Evolutionary conservation across 371 early-diverging fungal species (phyloP), one percentile per base, ranked within the genome.

Genomic region (Chytridium lagenaria): DNA sequence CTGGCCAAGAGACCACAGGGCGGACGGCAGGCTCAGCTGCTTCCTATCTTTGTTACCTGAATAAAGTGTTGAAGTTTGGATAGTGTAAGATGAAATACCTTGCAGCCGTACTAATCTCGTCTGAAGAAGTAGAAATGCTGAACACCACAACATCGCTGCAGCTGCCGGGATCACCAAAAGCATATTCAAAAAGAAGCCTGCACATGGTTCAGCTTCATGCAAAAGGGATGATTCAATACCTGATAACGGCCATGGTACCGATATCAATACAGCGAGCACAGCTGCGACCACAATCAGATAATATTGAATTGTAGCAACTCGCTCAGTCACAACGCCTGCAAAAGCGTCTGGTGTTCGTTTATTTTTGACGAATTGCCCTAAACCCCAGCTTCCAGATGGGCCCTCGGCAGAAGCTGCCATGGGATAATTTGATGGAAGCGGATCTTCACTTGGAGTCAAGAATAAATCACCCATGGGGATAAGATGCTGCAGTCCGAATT

Each of bases 381-480:
- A 10, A 7, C 19, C 19, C 61, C 19, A 10, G 12, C 16, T 34
- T 5, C 34, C 7, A 12, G 61, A 16, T 16, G 61, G 61, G 3
- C 61, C 61, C 26, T 61, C 61, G 5, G 61, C 61, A 16, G 61
- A 34, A 5, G 61, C 61, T 15, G 61, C 61, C 61, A 61, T 61
- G 10, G 61, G 61, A 34, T 22, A 61, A 26, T 3, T 15, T 10
- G 61, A 36, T 34, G 57, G 57, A 26, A 30, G 57, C 10, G 37
- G 61, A 31, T 61, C 61, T 37, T 28, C 61, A 7, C 19, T 7
- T 15, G 61, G 61, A 22, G 61, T 61, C 61, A 28, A 61, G 34
- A 61, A 61, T 23, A 55, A 7, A 7, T 55, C 57, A 55, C 16
- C 30, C 57, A 55, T 55, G 7, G n/a, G n/a, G n/a, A n/a, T n/a